Evolutionary conservation across 495 filamentous ascomycete genomes (phyloP), one percentile per base, ranked within the genome.

Genomic region (Neurospora sp.): DNA sequence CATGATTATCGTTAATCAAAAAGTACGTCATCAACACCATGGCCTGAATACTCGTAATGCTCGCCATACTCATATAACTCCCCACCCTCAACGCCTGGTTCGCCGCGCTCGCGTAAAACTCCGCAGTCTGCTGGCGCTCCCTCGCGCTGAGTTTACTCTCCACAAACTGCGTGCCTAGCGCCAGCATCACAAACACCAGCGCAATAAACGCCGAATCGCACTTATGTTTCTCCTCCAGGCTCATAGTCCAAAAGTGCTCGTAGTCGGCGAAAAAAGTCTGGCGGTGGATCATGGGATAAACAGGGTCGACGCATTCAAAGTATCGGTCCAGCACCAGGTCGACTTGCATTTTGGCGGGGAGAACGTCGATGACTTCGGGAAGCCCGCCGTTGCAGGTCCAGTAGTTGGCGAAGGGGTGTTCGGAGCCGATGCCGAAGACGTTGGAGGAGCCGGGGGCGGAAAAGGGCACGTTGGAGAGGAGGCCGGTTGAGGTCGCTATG

Each of bases 21-120:
- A 93, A 93, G 77, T 92, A 92, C 18, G 88, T 89, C 69, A 92
- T 88, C 7, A 93, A 78, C 0, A 92, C 88, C 91, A 93, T 93
- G 16, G 91, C 88, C 75, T 92, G 89, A 71, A 93, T 89, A 2
- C 89, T 88, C n/a, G 86, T 83, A 41, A 92, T 82, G 0, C 89
- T 90, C 7, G 90, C 88, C 38, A 86, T 87, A 73, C 89, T 91
- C 5, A 92, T 84, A 74, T 93, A 93, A 1, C 89, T 90, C 71
- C 85, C 88, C 78, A 92, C 85, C 1, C 90, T 84, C 39, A 93
- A 79, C 0, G 90, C 87, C 78, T 93, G 91, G 71, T 93, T 90
- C 54, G 89, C 88, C 2, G 91, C 91, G 12, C 89, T 91, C 48
- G 89, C 88, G 79, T 93, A 93, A 79, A 93, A 93, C 78, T 93